These are phyloP conservation scores for Trichoderma atrobrunneum DNA, from an alignment of 2,329 filamentous ascomycete species.

Conservation along the genomic window DNA sequence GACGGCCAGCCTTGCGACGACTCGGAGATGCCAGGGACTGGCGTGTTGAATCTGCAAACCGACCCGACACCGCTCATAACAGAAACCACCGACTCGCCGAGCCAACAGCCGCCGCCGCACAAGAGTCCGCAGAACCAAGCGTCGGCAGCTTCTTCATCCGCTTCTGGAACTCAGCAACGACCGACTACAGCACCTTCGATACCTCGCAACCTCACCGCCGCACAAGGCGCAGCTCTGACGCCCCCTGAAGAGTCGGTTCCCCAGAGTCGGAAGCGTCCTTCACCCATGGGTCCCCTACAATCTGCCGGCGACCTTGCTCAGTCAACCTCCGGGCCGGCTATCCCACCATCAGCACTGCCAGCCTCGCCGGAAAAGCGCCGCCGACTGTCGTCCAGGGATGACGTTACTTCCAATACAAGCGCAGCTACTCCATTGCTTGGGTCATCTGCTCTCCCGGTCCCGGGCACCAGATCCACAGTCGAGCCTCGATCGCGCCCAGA, in stretches of 20 bases:
- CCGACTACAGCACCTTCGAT: constrained; percentile 37
- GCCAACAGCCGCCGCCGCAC: constrained; percentile 24
- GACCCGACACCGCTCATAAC: constrained; percentile 30
- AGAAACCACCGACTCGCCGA: constrained; percentile 27
- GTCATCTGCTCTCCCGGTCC: constrained; percentile 28
- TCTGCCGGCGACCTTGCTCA: neutral
- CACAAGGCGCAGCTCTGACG: constrained; percentile 48
- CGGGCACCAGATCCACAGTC: neutral
- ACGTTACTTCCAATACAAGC: constrained; percentile 23
- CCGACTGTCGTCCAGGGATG: constrained; percentile 31
- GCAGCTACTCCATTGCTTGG: constrained; percentile 27
- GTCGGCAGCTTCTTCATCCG: constrained; percentile 26
- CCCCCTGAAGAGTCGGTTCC: constrained; percentile 52
- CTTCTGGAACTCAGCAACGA: constrained; percentile 27
- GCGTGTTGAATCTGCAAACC: constrained; percentile 44
- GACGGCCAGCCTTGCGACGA: constrained; percentile 47
- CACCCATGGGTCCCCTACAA: constrained; percentile 24
- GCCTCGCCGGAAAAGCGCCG: constrained; percentile 35
- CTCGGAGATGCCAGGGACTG: constrained; percentile 47
- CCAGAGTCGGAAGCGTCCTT: constrained; percentile 44
- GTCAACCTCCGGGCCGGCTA: constrained; percentile 22
- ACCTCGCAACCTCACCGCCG: constrained; percentile 37
- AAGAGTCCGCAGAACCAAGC: constrained; percentile 29
- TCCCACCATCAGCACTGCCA: constrained; percentile 32
- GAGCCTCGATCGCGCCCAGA: constrained; percentile 7